Evolutionary conservation across 1,139 yeast genomes (phyloP).

Genomic region (Wickerhamiella pararugosa): DNA sequence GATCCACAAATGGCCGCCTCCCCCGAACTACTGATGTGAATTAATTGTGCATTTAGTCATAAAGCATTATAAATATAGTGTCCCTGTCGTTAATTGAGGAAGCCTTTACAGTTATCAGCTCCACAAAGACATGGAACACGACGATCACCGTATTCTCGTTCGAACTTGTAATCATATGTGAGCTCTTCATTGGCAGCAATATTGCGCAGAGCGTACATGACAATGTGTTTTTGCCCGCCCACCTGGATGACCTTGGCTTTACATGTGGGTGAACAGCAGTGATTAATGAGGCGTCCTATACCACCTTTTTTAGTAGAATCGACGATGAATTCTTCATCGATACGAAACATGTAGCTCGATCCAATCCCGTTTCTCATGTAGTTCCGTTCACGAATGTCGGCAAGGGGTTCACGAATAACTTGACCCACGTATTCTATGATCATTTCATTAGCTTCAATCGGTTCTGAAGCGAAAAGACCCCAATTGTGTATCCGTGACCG

Average conservation of each 20-base stretch:
- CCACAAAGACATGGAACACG: conserved; percentile 90
- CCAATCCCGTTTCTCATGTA: conserved; percentile 89
- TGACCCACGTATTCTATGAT: conserved; percentile 98
- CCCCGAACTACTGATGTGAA: background rate
- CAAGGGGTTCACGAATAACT: conserved; percentile 82
- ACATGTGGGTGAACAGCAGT: conserved; percentile 94
- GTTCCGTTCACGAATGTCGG: conserved; percentile 79
- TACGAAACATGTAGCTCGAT: conserved; percentile 79
- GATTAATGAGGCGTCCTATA: conserved; percentile 82
- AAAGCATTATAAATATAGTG: background rate
- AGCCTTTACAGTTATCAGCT: conserved; percentile 87
- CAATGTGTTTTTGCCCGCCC: conserved; percentile 50
- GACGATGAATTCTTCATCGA: conserved; percentile 86
- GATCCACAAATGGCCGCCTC: background rate
- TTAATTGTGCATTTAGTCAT: background rate
- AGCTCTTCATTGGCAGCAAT: conserved; percentile 74
- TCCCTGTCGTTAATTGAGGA: conserved; percentile 43
- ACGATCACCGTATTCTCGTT: conserved; percentile 83
- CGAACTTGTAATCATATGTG: conserved; percentile 91
- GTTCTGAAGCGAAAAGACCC: conserved; percentile 94
- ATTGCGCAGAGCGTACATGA: conserved; percentile 81
- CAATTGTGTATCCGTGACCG: conserved; percentile 94
- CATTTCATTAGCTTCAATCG: conserved; percentile 90
- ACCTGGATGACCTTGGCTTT: conserved; percentile 93
- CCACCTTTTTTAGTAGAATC: conserved; percentile 98